Evolutionary conservation across 2,329 filamentous ascomycete species (phyloP), one percentile per base, ranked within the genome.

Genomic region (Amauroascus verrucosus): DNA sequence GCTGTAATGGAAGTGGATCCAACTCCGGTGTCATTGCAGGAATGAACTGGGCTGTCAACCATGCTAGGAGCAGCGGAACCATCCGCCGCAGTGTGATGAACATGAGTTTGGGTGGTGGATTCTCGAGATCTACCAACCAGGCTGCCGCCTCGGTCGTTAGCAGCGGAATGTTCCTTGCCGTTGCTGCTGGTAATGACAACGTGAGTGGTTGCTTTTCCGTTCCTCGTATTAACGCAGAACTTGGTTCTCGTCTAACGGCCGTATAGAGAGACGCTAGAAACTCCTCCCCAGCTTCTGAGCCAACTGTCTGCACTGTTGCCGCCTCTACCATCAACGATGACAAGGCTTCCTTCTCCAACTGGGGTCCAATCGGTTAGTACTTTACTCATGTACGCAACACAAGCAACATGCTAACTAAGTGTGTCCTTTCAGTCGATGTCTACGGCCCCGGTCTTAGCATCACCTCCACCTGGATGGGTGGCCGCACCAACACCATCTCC

Each of bases 391-490:
- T n/a, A 30, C 26, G 26, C 9, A 30, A 30, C 7, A 46, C 6
- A 8, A 20, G 6, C 14, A 20, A 30, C 5, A 13, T 20, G 16
- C 13, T 13, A 1, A 16, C 6, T 54, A 56, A 4, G 11, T 24
- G 26, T n/a, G n/a, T 14, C 30, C 49, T 5, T 11, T 5, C 26
- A 59, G 73, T 80, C 47, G 79, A 81, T 62, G 66, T 82, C 61
- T 82, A 77, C 60, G 79, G 77, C 14, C 78, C 79, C 0, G 79
- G 79, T 35, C 70, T 75, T 58, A 59, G 73, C 58, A 73, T 82
- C 55, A 66, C 77, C 14, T 75, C 71, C 30, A 62, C 77, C 9
- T 79, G 73, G 13, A 70, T 67, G 22, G 67, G 67, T 56, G 72
- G 70, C 44, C 70, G 74, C 54, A 71, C 77, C 58, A 75, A 77